Base-by-base conservation (phyloP, 1,284 basidiomycete genomes). In the Naganishia cerealis region DNA sequence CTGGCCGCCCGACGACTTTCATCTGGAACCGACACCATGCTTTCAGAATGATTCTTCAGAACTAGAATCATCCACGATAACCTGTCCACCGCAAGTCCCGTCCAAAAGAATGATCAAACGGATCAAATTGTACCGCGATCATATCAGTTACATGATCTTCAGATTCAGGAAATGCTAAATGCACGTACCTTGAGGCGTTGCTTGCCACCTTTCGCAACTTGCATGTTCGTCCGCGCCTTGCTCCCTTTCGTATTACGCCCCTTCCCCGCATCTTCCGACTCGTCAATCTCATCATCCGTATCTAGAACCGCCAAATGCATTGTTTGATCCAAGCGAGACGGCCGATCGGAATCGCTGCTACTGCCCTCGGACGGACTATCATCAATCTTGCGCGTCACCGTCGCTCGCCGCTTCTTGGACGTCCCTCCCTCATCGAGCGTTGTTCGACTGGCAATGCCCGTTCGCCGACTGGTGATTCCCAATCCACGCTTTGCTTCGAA, bases 401-500 rank as follows among this genome's bases (percentile, higher is more conserved):
- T n/a, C 26, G 48, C 13, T 15, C 24, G 24, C 9, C 50, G 36
- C 21, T 48, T 33, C 38, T 54, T 56, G 24, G 18, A 9, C 21
- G 36, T 36, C 10, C 21, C 43, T 24, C 16, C 46, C 5, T 50
- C 12, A 29, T 16, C 13, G 7, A 24, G 18, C 7, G 66, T 24
- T 24, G 9, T 16, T 24, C 38, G 7, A 15, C 24, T 15, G 21
- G n/a, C n/a, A 18, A 2, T 52, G 62, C 26, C 12, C 18, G 42
- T 33, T 21, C 65, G 38, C n/a, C 40, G 26, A n/a, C 42, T 46
- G 38, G 57, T 53, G 42, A 63, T 57, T 0, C 61, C 67, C n/a
- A 68, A 40, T 40, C 80, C 80, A 38, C 78, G 70, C 52, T 71
- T 71, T 24, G 75, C 73, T 63, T 82, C 81, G 70, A 80, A 83